A percentile compares a stretch with the other conserved stretches of the same genome.
Evolutionary conservation across 106 monocot genomes (phyloP).

Genomic region (Apostasia shenzhenica): DNA sequence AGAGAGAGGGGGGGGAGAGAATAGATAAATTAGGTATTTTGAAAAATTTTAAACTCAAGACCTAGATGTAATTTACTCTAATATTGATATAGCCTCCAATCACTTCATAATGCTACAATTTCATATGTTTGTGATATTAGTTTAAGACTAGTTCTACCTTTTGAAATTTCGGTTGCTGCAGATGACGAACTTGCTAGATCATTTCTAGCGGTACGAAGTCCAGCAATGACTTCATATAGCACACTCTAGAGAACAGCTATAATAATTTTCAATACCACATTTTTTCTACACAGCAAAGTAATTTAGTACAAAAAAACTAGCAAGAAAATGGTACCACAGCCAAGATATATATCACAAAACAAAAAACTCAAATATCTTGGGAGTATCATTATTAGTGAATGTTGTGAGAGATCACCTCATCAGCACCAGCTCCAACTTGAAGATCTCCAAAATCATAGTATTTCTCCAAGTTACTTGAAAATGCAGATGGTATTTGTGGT

Average conservation of each 20-base stretch:
- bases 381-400: not conserved
- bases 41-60: too few relatives aligned
- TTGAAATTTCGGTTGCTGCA: constrained; percentile 42
- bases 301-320: too few relatives aligned
- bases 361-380: too few relatives aligned
- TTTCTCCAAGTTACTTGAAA: constrained; percentile 65
- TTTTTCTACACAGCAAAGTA: too few relatives aligned
- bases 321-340: too few relatives aligned
- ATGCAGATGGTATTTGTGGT: constrained; percentile 56
- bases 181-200: constrained; percentile 83
- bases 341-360: too few relatives aligned
- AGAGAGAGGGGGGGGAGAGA: too few relatives aligned
- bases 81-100: too few relatives aligned
- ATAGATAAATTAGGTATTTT: too few relatives aligned
- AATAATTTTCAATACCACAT: not conserved
- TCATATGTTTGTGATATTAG: too few relatives aligned
- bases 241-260: constrained; percentile 43
- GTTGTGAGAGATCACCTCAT: constrained; percentile 56
- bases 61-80: too few relatives aligned
- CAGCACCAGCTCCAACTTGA: constrained; percentile 46
- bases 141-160: constrained; percentile 18
- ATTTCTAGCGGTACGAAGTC: constrained; percentile 35
- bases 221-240: constrained; percentile 79
- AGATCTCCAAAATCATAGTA: constrained; percentile 76
- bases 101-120: too few relatives aligned